Evolutionary conservation across 352 stramenopile genomes (phyloP).

Genomic region (Phytophthora brassicae): DNA sequence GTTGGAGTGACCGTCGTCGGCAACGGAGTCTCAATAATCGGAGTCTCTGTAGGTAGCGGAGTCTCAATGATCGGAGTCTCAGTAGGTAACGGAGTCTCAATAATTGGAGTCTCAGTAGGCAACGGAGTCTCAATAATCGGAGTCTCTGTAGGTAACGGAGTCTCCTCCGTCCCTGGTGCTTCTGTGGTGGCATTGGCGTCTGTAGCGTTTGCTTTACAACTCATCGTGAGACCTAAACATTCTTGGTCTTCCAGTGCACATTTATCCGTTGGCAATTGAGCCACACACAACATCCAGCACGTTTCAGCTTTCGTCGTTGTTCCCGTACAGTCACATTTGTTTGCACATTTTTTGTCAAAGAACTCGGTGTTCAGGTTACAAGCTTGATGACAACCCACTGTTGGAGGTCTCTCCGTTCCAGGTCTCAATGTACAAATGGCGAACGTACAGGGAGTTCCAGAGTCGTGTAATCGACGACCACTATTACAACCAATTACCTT

Average conservation of each 20-base stretch:
- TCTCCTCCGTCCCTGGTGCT: neutral
- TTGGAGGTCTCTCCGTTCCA: slow-evolving; percentile 25
- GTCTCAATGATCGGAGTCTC: no score
- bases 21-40: no score
- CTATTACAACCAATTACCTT: slow-evolving; percentile 45
- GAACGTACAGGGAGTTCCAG: slow-evolving; percentile 40
- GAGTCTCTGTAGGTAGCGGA: no score
- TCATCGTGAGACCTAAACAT: slow-evolving; percentile 39
- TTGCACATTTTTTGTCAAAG: slow-evolving; percentile 40
- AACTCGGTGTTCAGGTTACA: slow-evolving; percentile 46
- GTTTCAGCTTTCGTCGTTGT: slow-evolving; percentile 33
- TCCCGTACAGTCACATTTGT: slow-evolving; percentile 43
- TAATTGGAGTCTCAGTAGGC: no score
- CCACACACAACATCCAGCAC: slow-evolving; percentile 66
- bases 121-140: neutral
- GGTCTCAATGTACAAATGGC: slow-evolving; percentile 34
- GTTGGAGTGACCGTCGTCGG: neutral
- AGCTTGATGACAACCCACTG: slow-evolving; percentile 34
- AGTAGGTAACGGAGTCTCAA: no score
- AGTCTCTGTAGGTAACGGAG: neutral
- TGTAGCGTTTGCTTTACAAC: slow-evolving; percentile 25
- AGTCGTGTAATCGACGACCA: slow-evolving; percentile 41
- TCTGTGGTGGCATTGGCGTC: slow-evolving; percentile 8
- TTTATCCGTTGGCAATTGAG: slow-evolving; percentile 16
- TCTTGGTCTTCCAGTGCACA: slow-evolving; percentile 39